Evolutionary conservation across 805 yeast genomes (phyloP), one percentile per base, ranked within the genome.

Genomic region (Priceomyces carsonii): DNA sequence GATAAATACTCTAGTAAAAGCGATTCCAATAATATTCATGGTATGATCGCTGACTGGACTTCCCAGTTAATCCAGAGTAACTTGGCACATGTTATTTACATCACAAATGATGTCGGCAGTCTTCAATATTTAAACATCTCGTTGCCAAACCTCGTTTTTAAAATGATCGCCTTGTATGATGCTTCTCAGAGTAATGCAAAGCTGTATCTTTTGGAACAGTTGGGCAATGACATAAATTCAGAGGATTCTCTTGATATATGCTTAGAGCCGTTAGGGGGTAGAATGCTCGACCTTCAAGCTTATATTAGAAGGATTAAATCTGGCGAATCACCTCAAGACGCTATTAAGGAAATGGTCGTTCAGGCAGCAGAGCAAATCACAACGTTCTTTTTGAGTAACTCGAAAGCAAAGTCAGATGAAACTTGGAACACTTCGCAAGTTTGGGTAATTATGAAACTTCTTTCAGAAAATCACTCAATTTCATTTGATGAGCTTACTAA

Each of bases 201-300:
- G 43, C 73, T 74, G 26, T 93, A 83, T 55, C 86, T 90, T 8
- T 42, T 73, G 37, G 72, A 71, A 18, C 85, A 80, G 43, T 58
- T 83, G 30, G 51, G 40, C n/a, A 51, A 50, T 13, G 44, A 43
- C 12, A 38, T 43, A 14, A 52, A 47, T 4, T 58, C 53, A 5
- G 54, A 57, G 19, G 61, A 55, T 18, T 49, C 55, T n/a, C 67
- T 89, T 16, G 81, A 77, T 16, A 59, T 63, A 4, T 73, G 81
- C 20, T 62, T 90, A 21, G 77, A 66, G 18, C 95, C 95, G 8
- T 62, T 93, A 18, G 99, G 99, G 14, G 99, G 99, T 26, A 79
- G 99, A 43, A 85, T 91, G 90, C 71, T 89, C 29, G 99, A 93
- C 57, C 69, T 93, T 33, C 96, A 93, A 59, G 82, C 91, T 18